These are phyloP conservation scores for Erythrobasidium hasegawianum DNA, from an alignment of 1,284 basidiomycete genomes.

Conservation along the genomic window DNA sequence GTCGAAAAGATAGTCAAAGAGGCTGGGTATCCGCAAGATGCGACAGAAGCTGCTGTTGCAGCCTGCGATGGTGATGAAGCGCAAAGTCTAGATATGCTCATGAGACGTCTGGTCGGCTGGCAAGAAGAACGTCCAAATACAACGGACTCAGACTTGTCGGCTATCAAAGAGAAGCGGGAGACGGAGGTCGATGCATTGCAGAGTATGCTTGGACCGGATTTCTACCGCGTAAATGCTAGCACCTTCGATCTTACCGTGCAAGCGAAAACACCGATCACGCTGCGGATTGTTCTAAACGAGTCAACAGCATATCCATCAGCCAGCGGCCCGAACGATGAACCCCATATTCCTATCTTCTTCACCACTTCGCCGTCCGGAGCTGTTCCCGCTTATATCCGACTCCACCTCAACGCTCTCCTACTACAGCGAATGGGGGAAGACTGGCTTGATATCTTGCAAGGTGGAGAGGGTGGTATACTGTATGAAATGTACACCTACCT, in stretches of 20 bases:
- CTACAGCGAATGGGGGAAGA: conserved; percentile 36
- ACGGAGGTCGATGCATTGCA: conserved; percentile 66
- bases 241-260: conserved; percentile 38
- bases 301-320: conserved; percentile 58
- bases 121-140: conserved; percentile 47
- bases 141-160: conserved; percentile 45
- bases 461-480: conserved; percentile 66
- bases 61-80: conserved; percentile 46
- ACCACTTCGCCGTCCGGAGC: neutral
- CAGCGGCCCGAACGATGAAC: conserved; percentile 15
- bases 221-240: conserved; percentile 40
- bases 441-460: conserved; percentile 57
- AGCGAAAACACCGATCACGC: conserved; percentile 64
- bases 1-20: conserved; percentile 76
- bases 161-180: conserved; percentile 59
- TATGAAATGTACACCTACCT: conserved; percentile 71
- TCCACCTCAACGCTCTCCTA: conserved; percentile 68
- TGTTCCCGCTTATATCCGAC: conserved; percentile 71
- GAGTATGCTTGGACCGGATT: conserved; percentile 56
- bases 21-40: conserved; percentile 73
- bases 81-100: conserved; percentile 49
- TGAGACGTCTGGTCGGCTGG: conserved; percentile 51
- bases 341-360: conserved; percentile 27
- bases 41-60: conserved; percentile 58
- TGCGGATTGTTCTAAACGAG: conserved; percentile 51